Percentiles rank a stretch among this genome's conserved stretches.
Conservation (phyloP, 208 protist species). For the Acanthamoeba quina region DNA sequence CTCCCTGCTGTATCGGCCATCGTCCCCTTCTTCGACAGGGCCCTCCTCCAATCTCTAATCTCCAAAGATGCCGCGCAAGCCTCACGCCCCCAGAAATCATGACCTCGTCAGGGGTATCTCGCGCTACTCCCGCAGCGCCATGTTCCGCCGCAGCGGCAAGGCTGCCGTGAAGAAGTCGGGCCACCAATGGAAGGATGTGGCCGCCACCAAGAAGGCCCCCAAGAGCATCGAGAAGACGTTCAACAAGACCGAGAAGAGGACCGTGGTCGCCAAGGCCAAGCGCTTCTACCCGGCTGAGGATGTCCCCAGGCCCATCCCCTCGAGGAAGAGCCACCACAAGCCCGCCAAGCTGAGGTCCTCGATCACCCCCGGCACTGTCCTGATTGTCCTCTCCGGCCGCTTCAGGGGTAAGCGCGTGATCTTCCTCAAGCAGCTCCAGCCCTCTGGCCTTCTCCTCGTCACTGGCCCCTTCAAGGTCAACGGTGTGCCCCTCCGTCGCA, state of each 20-base stretch:
- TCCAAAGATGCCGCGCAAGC: conserved; percentile 65
- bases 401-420: conserved; percentile 98
- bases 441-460: conserved; percentile 96
- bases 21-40: conserved; percentile 1
- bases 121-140: conserved; percentile 61
- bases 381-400: conserved; percentile 97
- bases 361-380: conserved; percentile 94
- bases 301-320: conserved; percentile 70
- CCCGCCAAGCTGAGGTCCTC: conserved; percentile 87
- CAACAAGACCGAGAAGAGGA: conserved; percentile 64
- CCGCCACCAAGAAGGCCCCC: background rate
- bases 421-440: conserved; percentile 97
- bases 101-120: conserved; percentile 5
- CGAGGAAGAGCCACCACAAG: conserved; percentile 76
- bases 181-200: background rate
- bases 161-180: conserved; percentile 69
- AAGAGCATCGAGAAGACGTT: conserved; percentile 55
- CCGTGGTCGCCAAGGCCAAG: conserved; percentile 26
- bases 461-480: conserved; percentile 97
- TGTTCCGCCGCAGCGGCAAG: conserved; percentile 58
- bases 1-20: conserved; percentile 44
- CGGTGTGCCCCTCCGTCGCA: conserved; percentile 98
- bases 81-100: conserved; percentile 65
- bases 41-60: conserved; percentile 21
- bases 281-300: conserved; percentile 85